These are phyloP conservation scores for Umbelopsis sp. DNA, from an alignment of 371 early-diverging fungal species.

Conservation along the genomic window DNA sequence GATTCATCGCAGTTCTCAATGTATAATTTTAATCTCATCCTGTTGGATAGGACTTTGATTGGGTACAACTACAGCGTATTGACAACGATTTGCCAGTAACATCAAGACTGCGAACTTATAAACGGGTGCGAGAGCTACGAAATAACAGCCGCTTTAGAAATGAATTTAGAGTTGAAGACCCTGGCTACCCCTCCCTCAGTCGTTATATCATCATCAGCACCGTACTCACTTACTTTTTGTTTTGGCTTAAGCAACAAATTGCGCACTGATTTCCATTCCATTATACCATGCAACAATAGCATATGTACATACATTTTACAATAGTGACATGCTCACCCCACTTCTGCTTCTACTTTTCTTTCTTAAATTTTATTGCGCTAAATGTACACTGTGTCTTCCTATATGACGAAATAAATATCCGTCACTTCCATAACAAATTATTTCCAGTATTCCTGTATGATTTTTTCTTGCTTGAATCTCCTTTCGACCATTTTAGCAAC, in stretches of 20 bases:
- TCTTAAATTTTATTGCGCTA: neutral
- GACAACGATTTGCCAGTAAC: conserved; percentile 4
- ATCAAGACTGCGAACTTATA: neutral
- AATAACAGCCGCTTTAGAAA: neutral
- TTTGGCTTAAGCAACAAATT: conserved; percentile 11
- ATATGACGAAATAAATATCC: neutral
- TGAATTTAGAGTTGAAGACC: conserved; percentile 15
- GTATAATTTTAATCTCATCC: neutral
- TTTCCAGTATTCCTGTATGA: neutral
- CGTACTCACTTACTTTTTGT: neutral
- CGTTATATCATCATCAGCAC: conserved; percentile 3
- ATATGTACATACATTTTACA: conserved; percentile 1
- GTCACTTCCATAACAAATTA: neutral
- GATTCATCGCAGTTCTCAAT: neutral
- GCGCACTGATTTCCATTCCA: neutral
- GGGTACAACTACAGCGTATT: conserved; percentile 13
- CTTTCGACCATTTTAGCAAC: conserved; percentile 25
- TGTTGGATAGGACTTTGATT: neutral
- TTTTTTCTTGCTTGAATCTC: conserved; percentile 28
- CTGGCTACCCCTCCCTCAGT: neutral
- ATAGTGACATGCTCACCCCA: neutral
- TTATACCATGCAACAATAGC: conserved; percentile 3
- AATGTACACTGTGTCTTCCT: neutral
- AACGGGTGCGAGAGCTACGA: neutral
- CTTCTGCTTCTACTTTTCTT: neutral